phyloP scores from a whole-genome alignment of 2,329 filamentous ascomycete species.

The Talaromyces sp. region DNA sequence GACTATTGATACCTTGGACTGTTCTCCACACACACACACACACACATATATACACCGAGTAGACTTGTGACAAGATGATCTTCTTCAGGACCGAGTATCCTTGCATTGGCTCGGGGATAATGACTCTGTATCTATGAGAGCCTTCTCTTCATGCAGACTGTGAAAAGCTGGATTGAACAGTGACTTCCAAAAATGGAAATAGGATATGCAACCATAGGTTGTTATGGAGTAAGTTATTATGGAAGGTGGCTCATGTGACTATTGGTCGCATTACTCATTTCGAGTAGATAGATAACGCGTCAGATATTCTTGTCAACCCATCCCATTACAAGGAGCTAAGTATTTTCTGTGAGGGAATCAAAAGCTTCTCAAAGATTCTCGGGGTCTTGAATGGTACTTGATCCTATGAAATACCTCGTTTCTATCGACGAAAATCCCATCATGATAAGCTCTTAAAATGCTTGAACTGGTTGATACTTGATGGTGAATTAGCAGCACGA shows the following conservation, averaged over 20 bases:
- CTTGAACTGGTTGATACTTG: background rate
- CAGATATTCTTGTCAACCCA: background rate
- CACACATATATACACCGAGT: background rate
- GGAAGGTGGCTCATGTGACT: slow-evolving; percentile 12
- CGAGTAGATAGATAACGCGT: background rate
- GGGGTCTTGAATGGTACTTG: background rate
- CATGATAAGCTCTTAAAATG: background rate
- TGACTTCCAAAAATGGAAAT: slow-evolving; percentile 1
- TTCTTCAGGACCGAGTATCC: background rate
- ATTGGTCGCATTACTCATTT: background rate
- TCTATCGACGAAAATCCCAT: background rate
- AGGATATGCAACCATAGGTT: background rate
- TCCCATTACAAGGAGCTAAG: background rate
- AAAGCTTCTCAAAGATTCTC: background rate
- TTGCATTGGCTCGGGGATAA: background rate
- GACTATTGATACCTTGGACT: background rate
- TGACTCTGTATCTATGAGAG: background rate
- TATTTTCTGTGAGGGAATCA: background rate
- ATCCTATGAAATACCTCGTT: background rate
- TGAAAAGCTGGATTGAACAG: background rate
- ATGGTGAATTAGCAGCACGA: background rate
- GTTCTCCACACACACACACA: background rate
- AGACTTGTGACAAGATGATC: background rate
- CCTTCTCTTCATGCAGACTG: background rate
- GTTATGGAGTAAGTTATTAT: slow-evolving; percentile 1